Evolutionary conservation across 257 asterid genomes (phyloP), one percentile per base, ranked within the genome.

Genomic region (Ballota nigra): DNA sequence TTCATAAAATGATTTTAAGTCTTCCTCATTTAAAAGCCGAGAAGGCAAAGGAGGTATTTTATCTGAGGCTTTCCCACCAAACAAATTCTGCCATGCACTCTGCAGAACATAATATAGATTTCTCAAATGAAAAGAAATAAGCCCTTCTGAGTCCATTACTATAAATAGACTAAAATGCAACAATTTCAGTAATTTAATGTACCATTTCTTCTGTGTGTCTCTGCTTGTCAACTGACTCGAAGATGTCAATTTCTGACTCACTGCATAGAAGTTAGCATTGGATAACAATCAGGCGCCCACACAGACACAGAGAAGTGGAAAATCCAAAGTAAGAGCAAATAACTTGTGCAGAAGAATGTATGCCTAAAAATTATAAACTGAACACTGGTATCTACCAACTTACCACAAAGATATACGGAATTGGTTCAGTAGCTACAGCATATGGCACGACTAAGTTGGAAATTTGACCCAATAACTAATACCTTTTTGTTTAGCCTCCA

Each of bases 241-340:
- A 95, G 53, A 92, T 64, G 76, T 95, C 99, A 49, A 95, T 95
- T 74, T 95, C 99, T n/a, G 96, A 84, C 76, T 86, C 98, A 71
- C 99, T 95, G 89, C 56, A 73, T 23, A 66, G 64, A 80, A 63
- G 76, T 43, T 66, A 43, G 19, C 55, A 74, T 68, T 13, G 68
- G 49, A 70, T 69, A 72, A 71, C 20, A 63, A 59, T 73, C 15
- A 77, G 78, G 64, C 12, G 15, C 24, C 6, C 49, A 4, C 24
- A 13, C 10, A 41, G 29, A 18, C 36, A 69, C 26, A 26, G 19
- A 3, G n/a, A 68, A 29, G 52, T 9, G 12, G 5, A 19, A 13
- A 47, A 58, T 10, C 43, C 36, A 67, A 8, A 62, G 20, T 7
- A 59, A 36, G 43, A 70, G 66, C 68, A 28, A 31, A 24, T 31